Evolutionary conservation across 192 early-diverging fungal genomes (phyloP), one percentile per base, ranked within the genome.

Genomic region (Coemansia sp.): DNA sequence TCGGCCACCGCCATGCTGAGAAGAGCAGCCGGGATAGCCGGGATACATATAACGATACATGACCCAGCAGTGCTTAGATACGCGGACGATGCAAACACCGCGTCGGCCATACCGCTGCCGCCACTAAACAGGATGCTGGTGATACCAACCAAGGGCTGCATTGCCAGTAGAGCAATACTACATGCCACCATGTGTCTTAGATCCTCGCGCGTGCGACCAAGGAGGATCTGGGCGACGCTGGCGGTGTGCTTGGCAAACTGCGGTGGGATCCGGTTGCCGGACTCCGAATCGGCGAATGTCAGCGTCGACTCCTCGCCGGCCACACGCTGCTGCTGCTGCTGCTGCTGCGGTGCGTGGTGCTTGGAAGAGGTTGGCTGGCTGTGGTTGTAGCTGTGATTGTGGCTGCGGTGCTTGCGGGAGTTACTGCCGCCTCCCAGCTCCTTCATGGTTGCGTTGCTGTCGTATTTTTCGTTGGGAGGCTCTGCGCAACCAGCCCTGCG

Each of bases 111-210:
- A 4, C 32, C 51, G 19, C 84, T 82, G 32, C 86, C 86, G 62
- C 84, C 86, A 71, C 89, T 88, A 63, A 87, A 91, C 61, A 90
- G 84, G 22, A 88, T 85, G 3, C 85, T 83, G 42, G 89, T 88
- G 73, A 91, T 90, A 36, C 92, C 90, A 39, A 86, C 85, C 16
- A 93, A 72, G 73, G 91, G 92, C 76, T 92, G 89, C 47, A 87
- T 65, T 19, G 86, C 60, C 74, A 89, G 87, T 59, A 93, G 67
- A 6, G 79, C 83, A 45, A 88, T 63, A 39, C 84, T 83, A 39
- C 84, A 80, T 2, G 77, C 52, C 2, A 90, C 60, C 15, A 84
- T 80, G 22, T 74, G 68, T 6, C 80, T 46, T 48, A 88, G 66
- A 40, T 80, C 71, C 45, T 82, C 63, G 39, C 68, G 67, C 6